Evolutionary conservation across 169 alveolate species (phyloP).

Genomic region (Eimeria falciformis): DNA sequence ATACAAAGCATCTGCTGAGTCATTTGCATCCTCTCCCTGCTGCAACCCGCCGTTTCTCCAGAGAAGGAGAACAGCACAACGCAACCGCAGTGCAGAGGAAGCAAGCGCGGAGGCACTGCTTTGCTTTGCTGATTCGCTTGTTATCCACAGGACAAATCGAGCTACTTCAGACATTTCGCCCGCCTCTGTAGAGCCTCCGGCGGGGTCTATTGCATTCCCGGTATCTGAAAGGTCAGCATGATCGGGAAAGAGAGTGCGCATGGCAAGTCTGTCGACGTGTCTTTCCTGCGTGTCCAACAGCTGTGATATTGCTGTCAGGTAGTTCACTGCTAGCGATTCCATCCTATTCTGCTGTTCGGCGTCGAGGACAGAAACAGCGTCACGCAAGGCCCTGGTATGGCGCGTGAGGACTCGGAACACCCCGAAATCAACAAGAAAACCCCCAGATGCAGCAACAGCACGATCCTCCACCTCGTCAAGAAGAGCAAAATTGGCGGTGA

Average conservation of each 20-base stretch:
- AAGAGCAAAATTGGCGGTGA: not conserved
- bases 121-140: too few relatives aligned
- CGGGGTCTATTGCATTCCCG: not conserved
- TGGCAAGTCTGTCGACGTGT: slow-evolving; percentile 34
- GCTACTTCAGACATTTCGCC: not conserved
- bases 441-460: not conserved
- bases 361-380: slow-evolving; percentile 12
- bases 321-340: slow-evolving; percentile 10
- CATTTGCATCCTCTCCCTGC: not conserved
- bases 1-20: not conserved
- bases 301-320: not conserved
- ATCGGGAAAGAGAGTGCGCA: slow-evolving; percentile 17
- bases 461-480: not conserved
- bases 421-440: not conserved
- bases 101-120: not conserved
- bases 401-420: slow-evolving; percentile 8
- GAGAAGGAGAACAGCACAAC: slow-evolving; percentile 44
- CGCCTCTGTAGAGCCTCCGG: not conserved
- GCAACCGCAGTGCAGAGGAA: not conserved
- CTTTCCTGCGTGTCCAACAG: slow-evolving; percentile 38
- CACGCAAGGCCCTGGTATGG: slow-evolving; percentile 40
- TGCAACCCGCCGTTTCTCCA: slow-evolving; percentile 12
- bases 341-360: slow-evolving; percentile 2
- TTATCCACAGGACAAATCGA: not conserved
- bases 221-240: not conserved